phyloP scores from a whole-genome alignment of 371 early-diverging fungal species.

The Mucor plumbeus region DNA sequence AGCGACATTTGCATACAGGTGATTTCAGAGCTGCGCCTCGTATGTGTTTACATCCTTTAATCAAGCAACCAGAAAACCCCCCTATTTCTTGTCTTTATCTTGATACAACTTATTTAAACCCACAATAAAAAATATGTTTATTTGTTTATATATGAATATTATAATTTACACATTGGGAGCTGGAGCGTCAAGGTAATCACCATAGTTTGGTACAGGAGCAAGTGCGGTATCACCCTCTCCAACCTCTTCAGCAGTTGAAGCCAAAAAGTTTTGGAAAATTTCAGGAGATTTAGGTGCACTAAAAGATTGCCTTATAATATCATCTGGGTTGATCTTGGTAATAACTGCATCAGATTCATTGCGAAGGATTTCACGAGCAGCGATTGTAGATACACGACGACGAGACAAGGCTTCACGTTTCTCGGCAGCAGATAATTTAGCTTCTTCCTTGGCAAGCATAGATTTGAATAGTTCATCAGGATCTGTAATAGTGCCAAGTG shows the following conservation, averaged over 20 bases:
- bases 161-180: neutral
- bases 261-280: constrained; percentile 2
- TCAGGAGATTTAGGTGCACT: constrained; percentile 18
- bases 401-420: constrained; percentile 15
- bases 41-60: constrained; percentile 61
- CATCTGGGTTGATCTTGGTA: constrained; percentile 23
- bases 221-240: neutral
- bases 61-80: constrained; percentile 50
- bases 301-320: constrained; percentile 22
- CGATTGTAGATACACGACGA: constrained; percentile 31
- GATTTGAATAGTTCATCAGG: constrained; percentile 68
- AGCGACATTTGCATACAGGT: constrained; percentile 86
- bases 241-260: neutral
- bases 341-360: constrained; percentile 18
- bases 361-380: constrained; percentile 24
- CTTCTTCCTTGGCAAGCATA: constrained; percentile 29
- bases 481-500: constrained; percentile 78
- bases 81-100: constrained; percentile 80
- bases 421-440: constrained; percentile 23
- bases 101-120: constrained; percentile 92
- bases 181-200: constrained; percentile 9
- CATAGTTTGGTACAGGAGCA: neutral
- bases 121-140: constrained; percentile 49
- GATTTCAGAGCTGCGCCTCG: constrained; percentile 84
- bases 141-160: neutral